Conservation (phyloP, 2,329 filamentous ascomycete genomes). For the Colletotrichum chrysophilum region DNA sequence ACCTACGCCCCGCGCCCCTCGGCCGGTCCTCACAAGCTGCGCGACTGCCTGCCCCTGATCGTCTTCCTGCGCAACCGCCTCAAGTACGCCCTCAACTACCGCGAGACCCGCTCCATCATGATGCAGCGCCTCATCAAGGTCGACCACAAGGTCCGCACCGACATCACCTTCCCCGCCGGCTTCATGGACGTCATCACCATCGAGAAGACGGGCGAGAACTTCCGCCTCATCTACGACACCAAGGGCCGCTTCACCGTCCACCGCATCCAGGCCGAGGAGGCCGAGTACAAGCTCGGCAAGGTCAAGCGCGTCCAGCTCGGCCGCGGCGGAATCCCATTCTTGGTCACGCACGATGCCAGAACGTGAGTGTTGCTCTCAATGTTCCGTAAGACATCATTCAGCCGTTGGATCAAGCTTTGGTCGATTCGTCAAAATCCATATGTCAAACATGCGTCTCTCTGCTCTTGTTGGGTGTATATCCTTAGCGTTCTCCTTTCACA, state of each 20-base stretch:
- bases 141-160: slow-evolving; percentile 99
- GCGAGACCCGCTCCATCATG: slow-evolving; percentile 96
- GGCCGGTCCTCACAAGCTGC: slow-evolving; percentile 96
- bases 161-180: slow-evolving; percentile 94
- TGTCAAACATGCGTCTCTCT: slow-evolving; percentile 5
- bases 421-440: slow-evolving; percentile 49
- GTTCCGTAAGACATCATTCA: slow-evolving; percentile 94
- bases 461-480: neutral
- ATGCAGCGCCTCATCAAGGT: slow-evolving; percentile 99
- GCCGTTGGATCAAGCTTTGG: slow-evolving; percentile 99
- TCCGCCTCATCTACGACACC: slow-evolving; percentile 99
- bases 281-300: slow-evolving; percentile 99
- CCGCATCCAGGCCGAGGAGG: slow-evolving; percentile 98
- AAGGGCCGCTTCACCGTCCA: slow-evolving; percentile 99
- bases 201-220: slow-evolving; percentile 99
- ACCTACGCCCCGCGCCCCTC: slow-evolving; percentile 76
- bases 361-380: slow-evolving; percentile 78
- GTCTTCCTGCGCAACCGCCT: slow-evolving; percentile 97
- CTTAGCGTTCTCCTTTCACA: neutral
- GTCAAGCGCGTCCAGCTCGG: slow-evolving; percentile 99
- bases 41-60: slow-evolving; percentile 98
- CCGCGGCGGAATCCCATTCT: slow-evolving; percentile 99
- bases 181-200: slow-evolving; percentile 99
- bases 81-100: slow-evolving; percentile 99
- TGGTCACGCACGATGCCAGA: slow-evolving; percentile 99